phyloP scores from a whole-genome alignment of 805 yeast species.

The Starmera caribaea region DNA sequence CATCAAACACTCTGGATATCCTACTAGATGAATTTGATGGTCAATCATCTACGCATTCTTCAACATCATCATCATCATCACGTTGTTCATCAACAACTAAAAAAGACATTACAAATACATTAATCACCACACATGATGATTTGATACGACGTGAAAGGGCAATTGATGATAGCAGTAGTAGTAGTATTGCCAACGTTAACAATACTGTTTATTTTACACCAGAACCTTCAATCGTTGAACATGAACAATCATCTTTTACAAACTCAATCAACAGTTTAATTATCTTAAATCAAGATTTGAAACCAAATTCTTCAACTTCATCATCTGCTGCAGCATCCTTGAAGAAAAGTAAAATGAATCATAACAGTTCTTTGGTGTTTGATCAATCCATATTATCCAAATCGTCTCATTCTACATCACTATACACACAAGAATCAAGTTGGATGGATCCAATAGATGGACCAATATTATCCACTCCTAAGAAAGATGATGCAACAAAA shows the following conservation, averaged over 20 bases:
- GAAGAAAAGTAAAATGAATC: neutral
- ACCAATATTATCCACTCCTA: constrained; percentile 8
- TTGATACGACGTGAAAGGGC: constrained; percentile 3
- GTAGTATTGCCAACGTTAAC: too few species aligned
- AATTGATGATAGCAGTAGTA: too few species aligned
- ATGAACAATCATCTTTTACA: neutral
- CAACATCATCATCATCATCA: too few species aligned
- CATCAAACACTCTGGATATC: too few species aligned
- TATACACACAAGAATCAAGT: constrained; percentile 33
- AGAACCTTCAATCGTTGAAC: constrained; percentile 3
- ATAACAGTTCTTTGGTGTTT: neutral
- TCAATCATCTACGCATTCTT: constrained; percentile 11
- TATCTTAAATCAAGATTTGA: neutral
- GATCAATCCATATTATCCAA: constrained; percentile 3
- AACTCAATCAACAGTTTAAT: neutral
- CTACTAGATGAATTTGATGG: constrained; percentile 27
- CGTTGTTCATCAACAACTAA: too few species aligned
- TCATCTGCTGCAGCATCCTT: neutral
- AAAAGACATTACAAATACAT: too few species aligned
- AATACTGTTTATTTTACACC: constrained; percentile 10
- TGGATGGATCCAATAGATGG: constrained; percentile 43
- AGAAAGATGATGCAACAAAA: constrained; percentile 9
- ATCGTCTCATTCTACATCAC: constrained; percentile 12
- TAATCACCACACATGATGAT: constrained; percentile 11
- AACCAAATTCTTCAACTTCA: neutral